These are phyloP conservation scores for Talaromyces adpressus DNA, from an alignment of 495 filamentous ascomycete genomes.

Conservation along the genomic window DNA sequence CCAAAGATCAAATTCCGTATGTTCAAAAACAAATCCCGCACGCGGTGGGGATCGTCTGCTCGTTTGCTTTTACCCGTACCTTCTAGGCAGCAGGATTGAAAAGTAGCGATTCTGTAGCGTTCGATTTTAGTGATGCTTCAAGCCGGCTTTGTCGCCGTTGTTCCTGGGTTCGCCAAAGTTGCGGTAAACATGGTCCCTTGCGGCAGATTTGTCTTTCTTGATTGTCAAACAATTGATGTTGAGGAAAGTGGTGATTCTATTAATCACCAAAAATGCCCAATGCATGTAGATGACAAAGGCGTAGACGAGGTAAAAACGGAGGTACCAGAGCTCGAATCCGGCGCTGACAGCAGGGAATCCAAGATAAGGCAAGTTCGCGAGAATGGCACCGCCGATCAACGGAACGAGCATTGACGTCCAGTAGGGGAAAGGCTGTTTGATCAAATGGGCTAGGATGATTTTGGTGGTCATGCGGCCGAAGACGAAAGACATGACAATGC, in stretches of 20 bases:
- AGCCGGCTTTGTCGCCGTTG: constrained; percentile 9
- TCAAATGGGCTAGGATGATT: constrained; percentile 94
- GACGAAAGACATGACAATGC: constrained; percentile 87
- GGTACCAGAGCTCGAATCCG: constrained; percentile 65
- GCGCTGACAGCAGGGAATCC: constrained; percentile 59
- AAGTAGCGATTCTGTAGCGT: neutral
- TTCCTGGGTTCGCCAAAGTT: constrained; percentile 22
- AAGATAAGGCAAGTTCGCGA: constrained; percentile 74
- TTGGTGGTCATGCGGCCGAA: constrained; percentile 99
- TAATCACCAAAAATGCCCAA: constrained; percentile 88
- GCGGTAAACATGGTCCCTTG: constrained; percentile 33
- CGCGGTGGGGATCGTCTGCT: neutral
- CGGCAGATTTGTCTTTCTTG: constrained; percentile 46
- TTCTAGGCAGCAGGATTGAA: neutral
- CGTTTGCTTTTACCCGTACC: neutral
- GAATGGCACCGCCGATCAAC: constrained; percentile 72
- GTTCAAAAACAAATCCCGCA: neutral
- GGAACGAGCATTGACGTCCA: constrained; percentile 90
- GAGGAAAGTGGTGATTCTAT: constrained; percentile 83
- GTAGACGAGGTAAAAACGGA: constrained; percentile 74
- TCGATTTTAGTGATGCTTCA: constrained; percentile 18
- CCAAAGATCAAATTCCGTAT: neutral
- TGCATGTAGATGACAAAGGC: constrained; percentile 77
- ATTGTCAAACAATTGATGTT: constrained; percentile 94
- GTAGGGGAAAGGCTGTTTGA: constrained; percentile 88